Percentiles rank a stretch among this genome's conserved stretches.
phyloP scores from a whole-genome alignment of 2,329 filamentous ascomycete species.

The Fusarium anthophilum region DNA sequence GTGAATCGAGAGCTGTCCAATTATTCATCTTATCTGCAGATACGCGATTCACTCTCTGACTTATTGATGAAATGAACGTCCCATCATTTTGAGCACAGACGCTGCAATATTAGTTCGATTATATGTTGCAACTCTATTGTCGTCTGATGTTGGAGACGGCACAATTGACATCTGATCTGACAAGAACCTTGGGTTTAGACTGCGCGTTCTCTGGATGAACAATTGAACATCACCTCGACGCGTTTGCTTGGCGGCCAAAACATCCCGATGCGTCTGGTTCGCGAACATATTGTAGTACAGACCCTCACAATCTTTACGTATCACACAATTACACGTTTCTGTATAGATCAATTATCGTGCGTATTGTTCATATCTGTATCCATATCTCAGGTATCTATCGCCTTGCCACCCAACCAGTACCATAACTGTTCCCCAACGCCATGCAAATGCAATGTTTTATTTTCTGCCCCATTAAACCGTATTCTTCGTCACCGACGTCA shows the following conservation, averaged over 20 bases:
- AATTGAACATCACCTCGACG: background rate
- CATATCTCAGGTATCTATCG: conserved; percentile 19
- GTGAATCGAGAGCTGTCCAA: conserved; percentile 12
- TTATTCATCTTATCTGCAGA: conserved; percentile 6
- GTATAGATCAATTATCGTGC: background rate
- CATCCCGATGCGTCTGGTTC: background rate
- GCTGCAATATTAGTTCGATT: background rate
- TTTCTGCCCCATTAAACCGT: background rate
- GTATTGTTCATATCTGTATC: conserved; percentile 5
- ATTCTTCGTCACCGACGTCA: background rate
- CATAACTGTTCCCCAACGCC: conserved; percentile 32
- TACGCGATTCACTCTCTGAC: conserved; percentile 2
- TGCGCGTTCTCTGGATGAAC: background rate
- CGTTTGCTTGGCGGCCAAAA: background rate
- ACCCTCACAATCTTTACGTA: background rate
- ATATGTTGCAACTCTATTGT: background rate
- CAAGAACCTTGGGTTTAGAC: background rate
- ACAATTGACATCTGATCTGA: background rate
- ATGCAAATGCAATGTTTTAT: conserved; percentile 12
- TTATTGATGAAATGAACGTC: conserved; percentile 1
- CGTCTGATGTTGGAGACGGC: background rate
- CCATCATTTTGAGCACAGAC: conserved; percentile 11
- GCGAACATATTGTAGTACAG: background rate
- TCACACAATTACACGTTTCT: background rate
- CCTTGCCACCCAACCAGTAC: conserved; percentile 14